Evolutionary conservation across 352 stramenopile genomes (phyloP).

Genomic region (Pythium oligandrum): DNA sequence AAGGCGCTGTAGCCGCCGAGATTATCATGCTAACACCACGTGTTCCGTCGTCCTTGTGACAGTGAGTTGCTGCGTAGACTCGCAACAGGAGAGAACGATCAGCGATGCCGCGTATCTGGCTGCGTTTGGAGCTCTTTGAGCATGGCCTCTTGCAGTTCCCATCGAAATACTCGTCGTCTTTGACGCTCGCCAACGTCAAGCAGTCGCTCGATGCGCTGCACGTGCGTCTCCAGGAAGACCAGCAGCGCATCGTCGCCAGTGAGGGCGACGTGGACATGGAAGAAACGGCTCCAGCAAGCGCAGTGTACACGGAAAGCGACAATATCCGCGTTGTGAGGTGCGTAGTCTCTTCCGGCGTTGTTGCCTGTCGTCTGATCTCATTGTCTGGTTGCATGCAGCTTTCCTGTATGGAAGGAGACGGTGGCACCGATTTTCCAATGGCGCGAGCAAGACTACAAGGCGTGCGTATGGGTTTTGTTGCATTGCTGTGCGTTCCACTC

Average conservation of each 20-base stretch:
- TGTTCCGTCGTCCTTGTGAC: no score
- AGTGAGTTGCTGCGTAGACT: no score
- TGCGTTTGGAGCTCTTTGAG: constrained; percentile 84
- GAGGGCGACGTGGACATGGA: constrained; percentile 41
- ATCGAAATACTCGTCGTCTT: constrained; percentile 56
- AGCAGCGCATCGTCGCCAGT: constrained; percentile 7
- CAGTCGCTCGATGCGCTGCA: constrained; percentile 58
- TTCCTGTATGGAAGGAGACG: constrained; percentile 57
- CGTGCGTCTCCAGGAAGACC: constrained; percentile 26
- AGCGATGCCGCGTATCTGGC: constrained; percentile 64
- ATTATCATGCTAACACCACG: no score
- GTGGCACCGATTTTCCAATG: constrained; percentile 65
- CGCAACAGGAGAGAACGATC: no score
- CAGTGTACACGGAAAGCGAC: constrained; percentile 49
- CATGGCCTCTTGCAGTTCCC: constrained; percentile 69
- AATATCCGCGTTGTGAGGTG: constrained; percentile 41
- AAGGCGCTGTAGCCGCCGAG: no score
- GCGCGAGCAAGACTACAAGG: constrained; percentile 76
- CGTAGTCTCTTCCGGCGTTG: not conserved
- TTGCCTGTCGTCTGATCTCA: no score
- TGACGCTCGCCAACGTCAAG: constrained; percentile 62
- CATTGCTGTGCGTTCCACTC: not conserved
- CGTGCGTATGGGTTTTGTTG: constrained; percentile 13
- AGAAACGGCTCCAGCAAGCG: constrained; percentile 5
- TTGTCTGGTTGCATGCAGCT: constrained; percentile 17